Percentiles rank a stretch among this genome's conserved stretches.
phyloP scores from a whole-genome alignment of 75 land plant species.

The Sequoiadendron giganteum region DNA sequence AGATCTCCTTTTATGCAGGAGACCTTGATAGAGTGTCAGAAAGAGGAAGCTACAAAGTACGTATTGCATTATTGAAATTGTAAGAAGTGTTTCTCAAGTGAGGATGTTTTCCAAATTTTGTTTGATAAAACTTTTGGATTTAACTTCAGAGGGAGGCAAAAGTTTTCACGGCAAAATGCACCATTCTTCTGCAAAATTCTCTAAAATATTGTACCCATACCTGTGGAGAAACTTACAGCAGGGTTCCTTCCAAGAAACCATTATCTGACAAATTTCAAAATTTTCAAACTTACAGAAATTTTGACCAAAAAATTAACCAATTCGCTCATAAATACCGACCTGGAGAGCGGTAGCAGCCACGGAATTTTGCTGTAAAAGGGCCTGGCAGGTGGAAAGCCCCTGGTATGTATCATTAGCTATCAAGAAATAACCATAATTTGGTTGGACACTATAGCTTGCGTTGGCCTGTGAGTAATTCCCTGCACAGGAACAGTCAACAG shows the following conservation, averaged over 20 bases:
- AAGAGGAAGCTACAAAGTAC: neutral
- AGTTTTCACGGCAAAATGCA: neutral
- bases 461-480: constrained; percentile 33
- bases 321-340: too few relatives aligned
- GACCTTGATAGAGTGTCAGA: too few relatives aligned
- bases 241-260: too few relatives aligned
- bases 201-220: too few relatives aligned
- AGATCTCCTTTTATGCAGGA: neutral
- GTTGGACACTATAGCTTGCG: constrained; percentile 21
- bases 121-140: neutral
- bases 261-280: too few relatives aligned
- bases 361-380: constrained; percentile 41
- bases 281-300: too few relatives aligned
- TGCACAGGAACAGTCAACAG: constrained; percentile 55
- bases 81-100: neutral
- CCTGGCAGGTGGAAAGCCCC: constrained; percentile 60
- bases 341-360: neutral
- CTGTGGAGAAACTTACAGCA: too few relatives aligned
- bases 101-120: too few relatives aligned
- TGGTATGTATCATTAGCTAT: constrained; percentile 48
- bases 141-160: neutral
- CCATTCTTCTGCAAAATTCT: neutral
- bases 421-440: constrained; percentile 35
- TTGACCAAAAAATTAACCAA: too few relatives aligned
- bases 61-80: neutral